These are phyloP conservation scores for Infundibulicybe gibba DNA, from an alignment of 768 basidiomycete genomes.

Conservation along the genomic window DNA sequence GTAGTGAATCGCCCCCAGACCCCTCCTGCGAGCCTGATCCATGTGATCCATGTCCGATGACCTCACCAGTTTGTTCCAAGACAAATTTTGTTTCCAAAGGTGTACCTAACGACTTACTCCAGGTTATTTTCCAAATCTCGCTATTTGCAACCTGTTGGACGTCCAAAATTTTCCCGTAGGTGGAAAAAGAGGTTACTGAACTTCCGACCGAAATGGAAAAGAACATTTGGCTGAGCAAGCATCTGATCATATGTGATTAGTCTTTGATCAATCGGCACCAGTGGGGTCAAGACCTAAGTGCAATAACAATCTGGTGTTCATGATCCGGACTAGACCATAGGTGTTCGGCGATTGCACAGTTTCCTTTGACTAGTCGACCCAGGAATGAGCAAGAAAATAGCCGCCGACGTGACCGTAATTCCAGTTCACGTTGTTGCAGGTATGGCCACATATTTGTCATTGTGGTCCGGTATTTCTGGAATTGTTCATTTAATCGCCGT, in stretches of 20 bases:
- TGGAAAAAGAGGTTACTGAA: slow-evolving; percentile 2
- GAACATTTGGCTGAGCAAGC: slow-evolving; percentile 59
- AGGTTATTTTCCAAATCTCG: slow-evolving; percentile 59
- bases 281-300: slow-evolving; percentile 40
- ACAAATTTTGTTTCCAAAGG: slow-evolving; percentile 45
- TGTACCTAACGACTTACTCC: slow-evolving; percentile 13
- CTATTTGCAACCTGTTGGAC: slow-evolving; percentile 47
- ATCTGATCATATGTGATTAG: slow-evolving; percentile 34
- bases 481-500: slow-evolving; percentile 34
- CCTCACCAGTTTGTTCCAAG: slow-evolving; percentile 71
- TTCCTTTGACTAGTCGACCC: slow-evolving; percentile 27
- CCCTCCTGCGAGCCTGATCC: slow-evolving; percentile 6
- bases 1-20: slow-evolving; percentile 17
- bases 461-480: slow-evolving; percentile 33
- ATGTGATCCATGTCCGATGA: slow-evolving; percentile 44
- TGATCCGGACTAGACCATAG: slow-evolving; percentile 64
- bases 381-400: slow-evolving; percentile 52
- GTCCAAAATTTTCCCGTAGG: slow-evolving; percentile 33
- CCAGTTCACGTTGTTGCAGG: slow-evolving; percentile 44
- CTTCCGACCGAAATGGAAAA: slow-evolving; percentile 55
- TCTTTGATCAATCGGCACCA: neutral
- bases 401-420: slow-evolving; percentile 30
- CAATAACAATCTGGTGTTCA: slow-evolving; percentile 51
- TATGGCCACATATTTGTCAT: slow-evolving; percentile 77
- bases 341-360: slow-evolving; percentile 31